phyloP scores from a whole-genome alignment of 495 filamentous ascomycete species.

The Saxophila tyrrhenica region DNA sequence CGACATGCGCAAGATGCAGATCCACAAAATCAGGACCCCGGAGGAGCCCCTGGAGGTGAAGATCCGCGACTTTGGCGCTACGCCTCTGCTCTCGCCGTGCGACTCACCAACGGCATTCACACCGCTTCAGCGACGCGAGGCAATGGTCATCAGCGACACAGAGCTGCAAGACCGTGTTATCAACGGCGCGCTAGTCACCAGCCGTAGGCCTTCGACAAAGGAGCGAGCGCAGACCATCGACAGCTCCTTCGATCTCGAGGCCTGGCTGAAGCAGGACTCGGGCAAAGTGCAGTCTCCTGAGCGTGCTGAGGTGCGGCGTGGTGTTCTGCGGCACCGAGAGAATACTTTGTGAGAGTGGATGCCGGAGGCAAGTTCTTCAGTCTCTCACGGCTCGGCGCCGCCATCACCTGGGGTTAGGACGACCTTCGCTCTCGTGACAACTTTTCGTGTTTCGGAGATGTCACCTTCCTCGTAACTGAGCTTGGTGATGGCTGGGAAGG shows the following conservation, averaged over 20 bases:
- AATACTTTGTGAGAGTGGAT: conserved; percentile 6
- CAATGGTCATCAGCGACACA: conserved; percentile 4
- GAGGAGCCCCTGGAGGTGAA: neutral
- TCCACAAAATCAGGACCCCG: conserved; percentile 11
- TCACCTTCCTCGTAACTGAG: conserved; percentile 25
- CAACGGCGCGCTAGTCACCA: conserved; percentile 5
- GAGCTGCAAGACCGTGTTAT: conserved; percentile 4
- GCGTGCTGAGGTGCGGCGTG: neutral
- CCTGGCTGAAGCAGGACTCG: conserved; percentile 9
- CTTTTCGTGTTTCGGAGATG: conserved; percentile 19
- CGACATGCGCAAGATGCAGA: neutral
- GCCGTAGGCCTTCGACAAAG: conserved; percentile 5
- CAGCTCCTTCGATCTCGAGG: neutral
- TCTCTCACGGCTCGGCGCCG: neutral
- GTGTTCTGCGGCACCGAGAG: conserved; percentile 6
- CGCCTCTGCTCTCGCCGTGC: neutral
- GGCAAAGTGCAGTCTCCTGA: neutral
- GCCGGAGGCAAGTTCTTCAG: too few relatives aligned
- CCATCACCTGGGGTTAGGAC: conserved; percentile 9
- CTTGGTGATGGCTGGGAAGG: conserved; percentile 27
- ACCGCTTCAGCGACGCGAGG: conserved; percentile 6
- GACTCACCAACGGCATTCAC: neutral
- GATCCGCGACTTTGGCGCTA: conserved; percentile 11
- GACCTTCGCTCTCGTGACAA: conserved; percentile 26
- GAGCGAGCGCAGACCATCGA: conserved; percentile 1